These are phyloP conservation scores for Delphinella strobiligena DNA, from an alignment of 2,329 filamentous ascomycete genomes.

Conservation along the genomic window DNA sequence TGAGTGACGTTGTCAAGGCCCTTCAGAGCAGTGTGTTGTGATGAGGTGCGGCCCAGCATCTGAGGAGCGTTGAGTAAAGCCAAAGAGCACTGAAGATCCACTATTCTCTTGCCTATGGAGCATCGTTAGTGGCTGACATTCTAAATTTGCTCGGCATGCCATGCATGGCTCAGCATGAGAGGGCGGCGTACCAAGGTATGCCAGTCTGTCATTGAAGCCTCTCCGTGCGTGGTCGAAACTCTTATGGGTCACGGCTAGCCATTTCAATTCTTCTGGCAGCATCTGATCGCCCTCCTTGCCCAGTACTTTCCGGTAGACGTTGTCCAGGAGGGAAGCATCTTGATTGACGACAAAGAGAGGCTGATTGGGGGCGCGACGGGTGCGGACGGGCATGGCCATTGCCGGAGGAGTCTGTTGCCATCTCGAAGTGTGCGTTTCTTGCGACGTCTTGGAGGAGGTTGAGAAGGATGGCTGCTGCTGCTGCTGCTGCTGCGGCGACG, in stretches of 20 bases:
- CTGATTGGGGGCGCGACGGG: slow-evolving; percentile 43
- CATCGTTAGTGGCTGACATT: neutral
- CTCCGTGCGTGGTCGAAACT: slow-evolving; percentile 91
- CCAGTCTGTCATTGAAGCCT: slow-evolving; percentile 87
- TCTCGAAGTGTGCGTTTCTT: slow-evolving; percentile 29
- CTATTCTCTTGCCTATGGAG: slow-evolving; percentile 47
- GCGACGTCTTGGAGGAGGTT: slow-evolving; percentile 19
- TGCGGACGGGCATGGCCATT: slow-evolving; percentile 38
- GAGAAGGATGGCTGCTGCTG: slow-evolving; percentile 13
- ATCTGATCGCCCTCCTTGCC: slow-evolving; percentile 60
- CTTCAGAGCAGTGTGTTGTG: slow-evolving; percentile 58
- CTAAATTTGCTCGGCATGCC: too few species aligned
- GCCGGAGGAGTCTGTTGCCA: slow-evolving; percentile 37
- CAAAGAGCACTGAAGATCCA: slow-evolving; percentile 53
- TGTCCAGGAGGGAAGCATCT: slow-evolving; percentile 60
- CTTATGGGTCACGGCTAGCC: slow-evolving; percentile 95
- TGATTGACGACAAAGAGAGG: slow-evolving; percentile 58
- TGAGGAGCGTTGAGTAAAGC: slow-evolving; percentile 41
- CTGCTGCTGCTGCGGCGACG: neutral
- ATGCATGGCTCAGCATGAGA: too few species aligned
- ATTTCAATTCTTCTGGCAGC: slow-evolving; percentile 85
- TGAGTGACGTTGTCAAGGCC: slow-evolving; percentile 61
- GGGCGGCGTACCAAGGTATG: slow-evolving; percentile 67
- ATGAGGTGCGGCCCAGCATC: slow-evolving; percentile 14
- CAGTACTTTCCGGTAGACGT: slow-evolving; percentile 64